These are phyloP conservation scores for Vigna mungo DNA, from an alignment of 306 rosid genomes.

Conservation along the genomic window DNA sequence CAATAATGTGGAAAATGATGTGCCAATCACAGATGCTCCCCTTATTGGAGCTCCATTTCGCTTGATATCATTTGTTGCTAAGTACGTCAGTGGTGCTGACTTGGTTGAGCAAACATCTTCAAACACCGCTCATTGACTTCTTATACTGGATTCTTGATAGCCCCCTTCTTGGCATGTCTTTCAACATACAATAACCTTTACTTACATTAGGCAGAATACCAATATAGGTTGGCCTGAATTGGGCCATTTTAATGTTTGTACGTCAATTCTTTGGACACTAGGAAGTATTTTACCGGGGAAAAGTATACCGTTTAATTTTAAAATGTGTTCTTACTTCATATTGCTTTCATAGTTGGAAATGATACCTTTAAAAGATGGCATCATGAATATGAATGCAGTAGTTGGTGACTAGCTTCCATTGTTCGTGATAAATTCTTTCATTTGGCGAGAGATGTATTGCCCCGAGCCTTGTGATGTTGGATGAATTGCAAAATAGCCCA, in stretches of 20 bases:
- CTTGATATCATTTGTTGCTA: constrained; percentile 81
- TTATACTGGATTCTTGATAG: background rate
- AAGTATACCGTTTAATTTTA: constrained; percentile 31
- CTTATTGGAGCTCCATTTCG: constrained; percentile 92
- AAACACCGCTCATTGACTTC: constrained; percentile 46
- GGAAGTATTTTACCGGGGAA: constrained; percentile 26
- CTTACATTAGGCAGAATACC: constrained; percentile 47
- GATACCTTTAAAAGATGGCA: constrained; percentile 6
- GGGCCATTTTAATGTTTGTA: constrained; percentile 42
- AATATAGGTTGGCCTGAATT: constrained; percentile 48
- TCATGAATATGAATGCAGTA: constrained; percentile 20
- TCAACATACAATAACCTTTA: constrained; percentile 30
- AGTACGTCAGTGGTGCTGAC: constrained; percentile 92
- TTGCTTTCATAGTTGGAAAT: constrained; percentile 31
- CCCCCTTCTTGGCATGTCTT: background rate
- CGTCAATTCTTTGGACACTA: constrained; percentile 46
- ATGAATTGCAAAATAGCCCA: constrained; percentile 4
- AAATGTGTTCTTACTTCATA: background rate
- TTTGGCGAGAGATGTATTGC: too few relatives aligned
- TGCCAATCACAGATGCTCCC: constrained; percentile 84
- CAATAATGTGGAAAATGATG: constrained; percentile 50
- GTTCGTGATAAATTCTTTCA: constrained; percentile 3
- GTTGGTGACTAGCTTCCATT: constrained; percentile 1
- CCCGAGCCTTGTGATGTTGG: background rate
- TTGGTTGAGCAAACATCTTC: constrained; percentile 59